A percentile compares a stretch with the other conserved stretches of the same genome.
Conservation (phyloP, 2,329 filamentous ascomycete species). For the Trichoderma sp. region DNA sequence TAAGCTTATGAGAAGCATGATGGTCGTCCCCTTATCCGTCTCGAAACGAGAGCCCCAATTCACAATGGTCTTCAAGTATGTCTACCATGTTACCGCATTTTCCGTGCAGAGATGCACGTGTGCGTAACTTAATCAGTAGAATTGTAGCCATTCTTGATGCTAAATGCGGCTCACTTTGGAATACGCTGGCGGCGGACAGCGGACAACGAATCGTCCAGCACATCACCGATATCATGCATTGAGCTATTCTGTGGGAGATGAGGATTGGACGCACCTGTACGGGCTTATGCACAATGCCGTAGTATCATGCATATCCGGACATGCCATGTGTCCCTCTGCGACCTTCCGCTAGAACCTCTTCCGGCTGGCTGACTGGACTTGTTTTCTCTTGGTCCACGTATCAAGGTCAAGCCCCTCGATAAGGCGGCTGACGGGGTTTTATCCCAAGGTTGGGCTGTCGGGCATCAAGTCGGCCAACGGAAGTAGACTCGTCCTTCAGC, state of each 20-base stretch:
- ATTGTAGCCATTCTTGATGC: background rate
- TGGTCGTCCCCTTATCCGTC: too few relatives aligned
- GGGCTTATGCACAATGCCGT: background rate
- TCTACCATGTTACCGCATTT: too few relatives aligned
- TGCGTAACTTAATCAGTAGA: too few relatives aligned
- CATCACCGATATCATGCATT: conserved; percentile 9
- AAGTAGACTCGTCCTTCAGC: background rate
- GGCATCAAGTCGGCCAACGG: background rate
- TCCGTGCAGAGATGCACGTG: too few relatives aligned
- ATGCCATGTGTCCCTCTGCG: background rate
- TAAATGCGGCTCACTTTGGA: background rate
- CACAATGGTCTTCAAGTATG: too few relatives aligned
- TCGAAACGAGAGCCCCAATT: too few relatives aligned
- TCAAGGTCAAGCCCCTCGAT: background rate
- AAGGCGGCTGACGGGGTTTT: too few relatives aligned
- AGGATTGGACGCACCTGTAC: background rate
- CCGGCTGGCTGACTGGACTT: background rate
- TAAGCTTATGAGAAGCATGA: too few relatives aligned
- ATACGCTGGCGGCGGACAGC: background rate
- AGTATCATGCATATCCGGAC: background rate
- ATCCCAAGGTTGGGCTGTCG: background rate
- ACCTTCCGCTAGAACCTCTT: background rate
- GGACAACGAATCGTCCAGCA: background rate
- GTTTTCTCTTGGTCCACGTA: conserved; percentile 17
- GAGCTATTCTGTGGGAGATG: background rate